Evolutionary conservation across 805 yeast genomes (phyloP).

Genomic region (Ogataea ganodermae): DNA sequence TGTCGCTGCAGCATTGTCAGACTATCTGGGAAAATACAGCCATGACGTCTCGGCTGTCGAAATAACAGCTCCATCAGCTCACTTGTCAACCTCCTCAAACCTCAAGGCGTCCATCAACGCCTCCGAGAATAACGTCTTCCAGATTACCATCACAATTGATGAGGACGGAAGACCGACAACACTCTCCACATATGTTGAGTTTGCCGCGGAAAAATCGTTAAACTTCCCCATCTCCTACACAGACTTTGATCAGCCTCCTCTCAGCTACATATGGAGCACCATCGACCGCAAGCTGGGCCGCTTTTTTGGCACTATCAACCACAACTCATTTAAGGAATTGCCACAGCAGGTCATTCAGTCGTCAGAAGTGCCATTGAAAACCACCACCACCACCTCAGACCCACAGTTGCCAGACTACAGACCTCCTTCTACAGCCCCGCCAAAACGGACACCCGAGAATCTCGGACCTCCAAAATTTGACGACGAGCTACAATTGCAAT

Average conservation of each 20-base stretch:
- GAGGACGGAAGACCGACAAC: slow-evolving; percentile 1
- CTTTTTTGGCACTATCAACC: slow-evolving; percentile 1
- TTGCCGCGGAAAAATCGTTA: not conserved
- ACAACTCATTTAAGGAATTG: too few relatives aligned
- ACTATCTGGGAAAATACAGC: slow-evolving; percentile 9
- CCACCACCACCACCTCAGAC: not conserved
- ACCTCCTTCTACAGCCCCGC: slow-evolving; percentile 5
- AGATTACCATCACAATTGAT: not conserved
- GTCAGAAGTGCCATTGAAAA: too few relatives aligned
- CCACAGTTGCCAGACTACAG: not conserved
- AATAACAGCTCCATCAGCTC: not conserved
- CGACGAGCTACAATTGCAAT: slow-evolving; percentile 47
- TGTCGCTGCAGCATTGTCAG: slow-evolving; percentile 10
- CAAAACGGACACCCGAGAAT: slow-evolving; percentile 24
- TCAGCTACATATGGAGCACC: not conserved
- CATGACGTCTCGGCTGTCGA: not conserved
- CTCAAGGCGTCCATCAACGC: not conserved
- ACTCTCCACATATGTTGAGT: slow-evolving; percentile 1
- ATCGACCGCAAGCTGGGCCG: slow-evolving; percentile 5
- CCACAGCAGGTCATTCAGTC: too few relatives aligned
- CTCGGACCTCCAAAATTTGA: slow-evolving; percentile 53
- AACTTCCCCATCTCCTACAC: slow-evolving; percentile 6
- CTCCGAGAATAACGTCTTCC: not conserved
- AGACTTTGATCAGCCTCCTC: not conserved
- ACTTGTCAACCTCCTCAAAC: not conserved